phyloP scores from a whole-genome alignment of 2,329 filamentous ascomycete genomes.

The Phaeosphaeriaceae sp. region DNA sequence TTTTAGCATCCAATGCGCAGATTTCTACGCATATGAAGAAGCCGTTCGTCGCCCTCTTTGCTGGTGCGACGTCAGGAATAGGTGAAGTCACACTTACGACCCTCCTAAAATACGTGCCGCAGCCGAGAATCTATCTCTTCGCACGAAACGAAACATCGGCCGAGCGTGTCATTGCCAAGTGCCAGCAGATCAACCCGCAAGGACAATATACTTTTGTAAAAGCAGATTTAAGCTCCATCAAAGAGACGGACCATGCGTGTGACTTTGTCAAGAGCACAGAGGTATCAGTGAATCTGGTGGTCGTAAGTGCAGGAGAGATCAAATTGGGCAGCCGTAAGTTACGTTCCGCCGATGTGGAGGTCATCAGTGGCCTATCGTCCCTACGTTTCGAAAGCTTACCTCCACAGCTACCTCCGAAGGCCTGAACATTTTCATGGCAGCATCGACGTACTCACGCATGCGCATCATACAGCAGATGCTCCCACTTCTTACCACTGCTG shows the following conservation, averaged over 20 bases:
- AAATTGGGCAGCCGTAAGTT: background rate
- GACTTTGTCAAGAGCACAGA: slow-evolving; percentile 59
- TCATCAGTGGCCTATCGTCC: background rate
- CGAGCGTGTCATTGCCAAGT: slow-evolving; percentile 42
- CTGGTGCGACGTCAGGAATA: slow-evolving; percentile 55
- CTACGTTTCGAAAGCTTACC: background rate
- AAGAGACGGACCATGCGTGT: slow-evolving; percentile 51
- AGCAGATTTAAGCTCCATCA: slow-evolving; percentile 48
- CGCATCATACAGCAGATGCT: slow-evolving; percentile 48
- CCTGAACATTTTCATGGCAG: slow-evolving; percentile 35
- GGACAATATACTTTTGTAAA: slow-evolving; percentile 50
- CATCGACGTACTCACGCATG: slow-evolving; percentile 43
- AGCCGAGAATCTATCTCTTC: slow-evolving; percentile 52
- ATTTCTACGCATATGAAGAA: slow-evolving; percentile 25
- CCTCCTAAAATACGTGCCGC: slow-evolving; percentile 46
- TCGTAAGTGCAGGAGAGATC: slow-evolving; percentile 56
- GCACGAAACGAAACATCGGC: slow-evolving; percentile 50
- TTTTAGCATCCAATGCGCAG: slow-evolving; percentile 27
- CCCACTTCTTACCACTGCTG: slow-evolving; percentile 39
- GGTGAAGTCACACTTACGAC: slow-evolving; percentile 51
- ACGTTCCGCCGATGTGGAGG: background rate
- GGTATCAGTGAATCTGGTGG: slow-evolving; percentile 60
- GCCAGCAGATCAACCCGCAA: slow-evolving; percentile 46
- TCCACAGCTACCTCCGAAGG: slow-evolving; percentile 36
- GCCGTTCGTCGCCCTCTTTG: slow-evolving; percentile 35